Evolutionary conservation across 2,329 filamentous ascomycete species (phyloP), one percentile per base, ranked within the genome.

Genomic region (Cordyceps tenuipes): DNA sequence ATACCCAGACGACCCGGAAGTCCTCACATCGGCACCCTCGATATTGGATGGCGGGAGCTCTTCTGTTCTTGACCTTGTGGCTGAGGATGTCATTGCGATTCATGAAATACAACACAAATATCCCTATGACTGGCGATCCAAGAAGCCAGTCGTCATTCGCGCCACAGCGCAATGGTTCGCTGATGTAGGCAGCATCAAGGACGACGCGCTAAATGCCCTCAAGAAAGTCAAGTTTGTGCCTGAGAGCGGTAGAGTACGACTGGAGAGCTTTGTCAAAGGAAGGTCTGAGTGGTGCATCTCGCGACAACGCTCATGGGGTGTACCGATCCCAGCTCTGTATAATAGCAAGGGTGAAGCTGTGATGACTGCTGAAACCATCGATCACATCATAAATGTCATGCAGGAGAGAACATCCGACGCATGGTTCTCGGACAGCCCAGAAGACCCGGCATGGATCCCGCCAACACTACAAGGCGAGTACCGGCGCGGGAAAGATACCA

Each of bases 111-210:
- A 80, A 57, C 94, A 99, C 78, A 97, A 96, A 72, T 97, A 97
- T 70, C 94, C 94, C 0, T 96, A 97, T 66, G 94, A 99, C 74
- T 99, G 94, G 94, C 83, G 94, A 58, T 96, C 93, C 0, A 99
- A 97, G 73, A 81, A 89, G 65, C 94, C 94, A 1, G 87, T 99
- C 54, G 91, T 99, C 62, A 84, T 95, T 39, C 80, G 94, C 64
- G 93, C 94, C 3, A 99, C 95, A 0, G 90, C 92, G 43, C 94
- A 99, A 74, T 99, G 94, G 94, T 99, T 99, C 70, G 91, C 94
- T 12, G 90, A 97, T 71, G 90, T 97, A 2, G 90, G 82, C 15
- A 83, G 81, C 55, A 93, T 97, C 72, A 95, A 95, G 67, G 77
- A 83, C 1, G 79, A 83, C 36, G 90, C 92, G 0, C 75, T 96